Conservation (phyloP, 768 basidiomycete species). For the Chiua virens region DNA sequence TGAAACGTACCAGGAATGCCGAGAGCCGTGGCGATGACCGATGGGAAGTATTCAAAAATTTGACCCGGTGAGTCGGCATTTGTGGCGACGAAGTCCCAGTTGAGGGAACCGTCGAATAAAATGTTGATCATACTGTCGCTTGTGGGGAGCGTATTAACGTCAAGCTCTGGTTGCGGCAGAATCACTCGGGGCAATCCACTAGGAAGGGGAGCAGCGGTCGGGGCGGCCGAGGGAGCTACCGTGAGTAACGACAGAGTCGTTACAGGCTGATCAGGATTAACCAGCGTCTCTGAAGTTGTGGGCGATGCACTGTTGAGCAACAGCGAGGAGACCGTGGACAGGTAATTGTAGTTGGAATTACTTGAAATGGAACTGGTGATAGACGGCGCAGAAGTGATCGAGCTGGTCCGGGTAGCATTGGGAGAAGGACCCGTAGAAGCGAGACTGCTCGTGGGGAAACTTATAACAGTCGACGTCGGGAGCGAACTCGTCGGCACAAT, state of each 20-base stretch:
- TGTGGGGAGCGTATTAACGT: conserved; percentile 30
- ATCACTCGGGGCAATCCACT: conserved; percentile 61
- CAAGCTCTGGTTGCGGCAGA: conserved; percentile 38
- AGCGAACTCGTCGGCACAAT: background rate
- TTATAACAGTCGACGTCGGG: conserved; percentile 28
- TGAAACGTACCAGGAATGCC: conserved; percentile 39
- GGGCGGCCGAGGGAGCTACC: conserved; percentile 23
- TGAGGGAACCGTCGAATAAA: conserved; percentile 57
- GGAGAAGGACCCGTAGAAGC: background rate
- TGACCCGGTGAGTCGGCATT: conserved; percentile 64
- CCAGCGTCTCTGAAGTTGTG: conserved; percentile 23
- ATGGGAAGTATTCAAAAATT: conserved; percentile 72
- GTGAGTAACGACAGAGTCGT: conserved; percentile 30
- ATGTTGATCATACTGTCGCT: conserved; percentile 59
- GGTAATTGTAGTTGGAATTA: conserved; percentile 35
- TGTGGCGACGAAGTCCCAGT: conserved; percentile 68
- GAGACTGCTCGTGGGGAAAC: conserved; percentile 26
- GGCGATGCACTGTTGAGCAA: conserved; percentile 26
- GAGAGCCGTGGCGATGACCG: conserved; percentile 47
- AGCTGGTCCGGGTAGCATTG: conserved; percentile 1
- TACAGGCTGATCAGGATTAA: conserved; percentile 39
- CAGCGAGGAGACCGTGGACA: conserved; percentile 34
- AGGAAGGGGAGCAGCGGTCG: conserved; percentile 46
- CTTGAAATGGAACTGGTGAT: conserved; percentile 7
- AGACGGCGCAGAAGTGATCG: conserved; percentile 12